A percentile compares a stretch with the other conserved stretches of the same genome.
phyloP scores from a whole-genome alignment of 2,329 filamentous ascomycete species.

The Pseudopithomyces maydicus region DNA sequence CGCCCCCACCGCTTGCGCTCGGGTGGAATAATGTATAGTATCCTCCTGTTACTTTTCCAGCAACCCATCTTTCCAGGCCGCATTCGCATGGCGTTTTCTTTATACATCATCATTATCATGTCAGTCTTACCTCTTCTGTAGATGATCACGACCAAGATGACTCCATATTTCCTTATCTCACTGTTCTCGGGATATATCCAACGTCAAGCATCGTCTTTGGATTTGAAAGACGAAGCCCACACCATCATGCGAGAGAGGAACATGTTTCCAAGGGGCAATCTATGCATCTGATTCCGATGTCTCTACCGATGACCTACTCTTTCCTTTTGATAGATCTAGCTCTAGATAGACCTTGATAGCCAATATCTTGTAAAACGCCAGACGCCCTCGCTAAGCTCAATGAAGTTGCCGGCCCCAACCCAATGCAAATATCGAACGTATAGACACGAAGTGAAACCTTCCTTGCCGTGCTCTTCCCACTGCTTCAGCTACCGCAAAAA shows the following conservation, averaged over 20 bases:
- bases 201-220: too few relatives aligned
- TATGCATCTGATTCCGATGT: background rate
- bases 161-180: too few relatives aligned
- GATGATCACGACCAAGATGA: too few relatives aligned
- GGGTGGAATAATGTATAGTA: background rate
- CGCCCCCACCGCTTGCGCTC: background rate
- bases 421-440: constrained; percentile 4
- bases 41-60: too few relatives aligned
- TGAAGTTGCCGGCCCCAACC: background rate
- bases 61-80: background rate
- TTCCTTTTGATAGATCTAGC: background rate
- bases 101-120: background rate
- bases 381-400: constrained; percentile 24
- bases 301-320: background rate
- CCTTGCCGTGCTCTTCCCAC: background rate
- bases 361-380: constrained; percentile 9
- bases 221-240: background rate
- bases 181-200: too few relatives aligned
- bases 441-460: constrained; percentile 15
- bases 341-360: background rate
- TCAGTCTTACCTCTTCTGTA: background rate
- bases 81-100: background rate
- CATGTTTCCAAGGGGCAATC: background rate
- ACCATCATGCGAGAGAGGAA: background rate
- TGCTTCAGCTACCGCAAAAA: constrained; percentile 63